Evolutionary conservation across 2,329 filamentous ascomycete genomes (phyloP).

Genomic region (Trichoderma koningii): DNA sequence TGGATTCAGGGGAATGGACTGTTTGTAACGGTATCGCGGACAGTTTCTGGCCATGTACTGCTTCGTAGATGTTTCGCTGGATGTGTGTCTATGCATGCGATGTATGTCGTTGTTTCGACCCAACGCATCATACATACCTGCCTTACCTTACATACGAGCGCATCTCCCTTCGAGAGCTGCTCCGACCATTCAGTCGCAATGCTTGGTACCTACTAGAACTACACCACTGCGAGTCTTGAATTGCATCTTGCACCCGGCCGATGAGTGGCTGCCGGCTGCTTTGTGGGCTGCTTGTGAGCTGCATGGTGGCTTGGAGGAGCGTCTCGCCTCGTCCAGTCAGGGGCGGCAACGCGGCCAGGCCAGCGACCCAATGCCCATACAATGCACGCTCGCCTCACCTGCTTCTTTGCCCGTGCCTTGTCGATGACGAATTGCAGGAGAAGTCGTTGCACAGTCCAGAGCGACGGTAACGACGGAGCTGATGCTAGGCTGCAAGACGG

Average conservation of each 20-base stretch:
- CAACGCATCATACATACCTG: no score
- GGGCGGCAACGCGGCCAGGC: conserved; percentile 1
- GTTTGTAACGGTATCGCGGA: background rate
- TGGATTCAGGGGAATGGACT: background rate
- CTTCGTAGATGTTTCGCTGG: no score
- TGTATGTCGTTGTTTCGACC: no score
- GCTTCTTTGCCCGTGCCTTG: background rate
- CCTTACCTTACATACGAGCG: no score
- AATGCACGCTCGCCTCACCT: background rate
- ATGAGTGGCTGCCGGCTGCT: conserved; percentile 6
- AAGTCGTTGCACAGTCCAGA: background rate
- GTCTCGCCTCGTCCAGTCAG: conserved; percentile 13
- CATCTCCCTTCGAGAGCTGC: no score
- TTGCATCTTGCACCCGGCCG: background rate
- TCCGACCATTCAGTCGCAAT: no score
- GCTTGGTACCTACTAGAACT: no score
- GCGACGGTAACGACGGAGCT: background rate
- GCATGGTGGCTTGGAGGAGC: conserved; percentile 18
- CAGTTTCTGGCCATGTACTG: background rate
- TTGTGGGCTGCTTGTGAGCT: background rate
- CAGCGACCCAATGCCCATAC: background rate
- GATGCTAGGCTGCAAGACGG: background rate
- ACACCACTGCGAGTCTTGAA: no score
- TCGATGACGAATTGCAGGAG: no score
- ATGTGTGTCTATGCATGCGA: no score